Evolutionary conservation across 2,329 filamentous ascomycete genomes (phyloP).

Genomic region (Sclerotinia glacialis): DNA sequence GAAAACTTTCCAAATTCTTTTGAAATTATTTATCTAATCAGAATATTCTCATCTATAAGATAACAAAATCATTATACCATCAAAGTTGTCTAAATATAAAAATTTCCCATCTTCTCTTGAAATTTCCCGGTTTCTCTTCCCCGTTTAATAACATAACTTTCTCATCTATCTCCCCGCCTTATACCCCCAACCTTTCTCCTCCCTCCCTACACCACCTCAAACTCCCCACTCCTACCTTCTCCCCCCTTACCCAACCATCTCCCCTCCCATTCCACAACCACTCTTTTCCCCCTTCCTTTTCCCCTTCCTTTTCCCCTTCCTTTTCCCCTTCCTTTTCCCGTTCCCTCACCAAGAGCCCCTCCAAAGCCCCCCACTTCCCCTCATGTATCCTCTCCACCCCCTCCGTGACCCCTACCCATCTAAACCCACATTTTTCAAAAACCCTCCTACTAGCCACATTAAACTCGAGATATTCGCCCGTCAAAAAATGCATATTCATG

Average conservation of each 20-base stretch:
- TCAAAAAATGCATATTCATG: conserved; percentile 18
- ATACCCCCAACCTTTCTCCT: too few relatives aligned
- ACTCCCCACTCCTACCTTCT: not conserved
- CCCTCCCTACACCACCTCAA: not conserved
- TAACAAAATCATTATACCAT: too few relatives aligned
- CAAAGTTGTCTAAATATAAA: too few relatives aligned
- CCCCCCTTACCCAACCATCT: not conserved
- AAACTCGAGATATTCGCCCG: conserved; percentile 14
- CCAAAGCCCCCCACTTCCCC: not conserved
- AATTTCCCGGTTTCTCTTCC: not conserved
- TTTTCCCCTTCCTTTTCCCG: not conserved
- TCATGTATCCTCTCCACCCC: not conserved
- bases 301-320: not conserved
- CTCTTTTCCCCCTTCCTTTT: not conserved
- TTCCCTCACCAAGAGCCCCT: not conserved
- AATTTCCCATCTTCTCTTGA: too few relatives aligned
- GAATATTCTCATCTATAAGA: too few relatives aligned
- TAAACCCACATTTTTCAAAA: conserved; percentile 26
- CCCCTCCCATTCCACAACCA: not conserved
- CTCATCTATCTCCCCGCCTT: not conserved
- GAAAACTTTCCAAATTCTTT: too few relatives aligned
- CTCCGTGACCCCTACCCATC: not conserved
- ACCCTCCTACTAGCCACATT: conserved; percentile 22
- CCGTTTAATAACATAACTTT: not conserved
- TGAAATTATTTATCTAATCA: too few relatives aligned